A percentile compares a stretch with the other conserved stretches of the same genome.
These are phyloP conservation scores for Drechmeria coniospora DNA, from an alignment of 2,329 filamentous ascomycete genomes.

Conservation along the genomic window DNA sequence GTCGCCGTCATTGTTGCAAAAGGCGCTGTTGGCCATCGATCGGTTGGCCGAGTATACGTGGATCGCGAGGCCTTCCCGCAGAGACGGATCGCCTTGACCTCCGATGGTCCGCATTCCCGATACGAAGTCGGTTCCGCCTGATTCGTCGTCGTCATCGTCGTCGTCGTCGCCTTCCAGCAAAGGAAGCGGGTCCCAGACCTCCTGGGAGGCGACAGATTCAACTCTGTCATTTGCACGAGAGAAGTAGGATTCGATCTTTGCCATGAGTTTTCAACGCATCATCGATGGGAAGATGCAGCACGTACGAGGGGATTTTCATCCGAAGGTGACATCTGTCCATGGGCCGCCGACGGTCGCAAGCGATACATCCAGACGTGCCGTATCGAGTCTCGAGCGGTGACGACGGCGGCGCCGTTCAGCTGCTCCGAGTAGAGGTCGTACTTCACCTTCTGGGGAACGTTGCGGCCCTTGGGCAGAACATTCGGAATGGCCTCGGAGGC, in stretches of 20 bases:
- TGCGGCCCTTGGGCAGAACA: slow-evolving; percentile 27
- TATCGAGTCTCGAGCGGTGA: slow-evolving; percentile 13
- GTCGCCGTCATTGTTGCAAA: slow-evolving; percentile 40
- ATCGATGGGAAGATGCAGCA: neutral
- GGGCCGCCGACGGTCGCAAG: slow-evolving; percentile 17
- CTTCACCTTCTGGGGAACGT: slow-evolving; percentile 26
- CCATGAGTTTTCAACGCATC: neutral
- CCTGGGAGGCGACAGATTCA: slow-evolving; percentile 27
- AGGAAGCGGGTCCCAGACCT: slow-evolving; percentile 32
- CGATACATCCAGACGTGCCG: slow-evolving; percentile 20
- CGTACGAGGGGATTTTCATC: slow-evolving; percentile 13
- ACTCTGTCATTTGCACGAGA: slow-evolving; percentile 28
- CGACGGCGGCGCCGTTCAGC: slow-evolving; percentile 26
- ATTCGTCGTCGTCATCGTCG: neutral
- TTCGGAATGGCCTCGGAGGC: slow-evolving; percentile 30
- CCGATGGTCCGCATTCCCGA: slow-evolving; percentile 29
- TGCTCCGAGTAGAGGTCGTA: slow-evolving; percentile 30
- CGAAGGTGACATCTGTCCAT: slow-evolving; percentile 8
- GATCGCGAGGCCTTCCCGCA: slow-evolving; percentile 29
- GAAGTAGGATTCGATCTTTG: slow-evolving; percentile 25
- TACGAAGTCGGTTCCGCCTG: slow-evolving; percentile 23
- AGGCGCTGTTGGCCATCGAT: slow-evolving; percentile 28
- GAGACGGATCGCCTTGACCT: slow-evolving; percentile 29
- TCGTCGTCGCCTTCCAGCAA: slow-evolving; percentile 3
- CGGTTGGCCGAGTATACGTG: slow-evolving; percentile 29